Evolutionary conservation across 1,139 yeast genomes (phyloP).

Genomic region (Debaryomycetaceae sp.): DNA sequence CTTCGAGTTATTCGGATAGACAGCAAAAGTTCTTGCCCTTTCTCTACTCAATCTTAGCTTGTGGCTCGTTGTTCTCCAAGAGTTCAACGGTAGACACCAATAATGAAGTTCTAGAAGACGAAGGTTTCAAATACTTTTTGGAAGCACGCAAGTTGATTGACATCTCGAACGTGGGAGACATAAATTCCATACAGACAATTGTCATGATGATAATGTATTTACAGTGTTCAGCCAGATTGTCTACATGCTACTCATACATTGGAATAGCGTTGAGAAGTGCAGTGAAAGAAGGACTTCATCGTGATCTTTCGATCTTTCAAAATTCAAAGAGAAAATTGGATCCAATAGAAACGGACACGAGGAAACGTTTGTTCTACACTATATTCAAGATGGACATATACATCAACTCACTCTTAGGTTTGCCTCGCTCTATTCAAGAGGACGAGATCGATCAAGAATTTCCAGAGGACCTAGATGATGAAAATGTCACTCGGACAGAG

Average conservation of each 20-base stretch:
- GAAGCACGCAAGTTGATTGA: constrained; percentile 80
- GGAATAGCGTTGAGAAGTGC: constrained; percentile 92
- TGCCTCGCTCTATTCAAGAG: constrained; percentile 71
- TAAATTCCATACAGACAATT: constrained; percentile 61
- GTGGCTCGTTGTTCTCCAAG: constrained; percentile 68
- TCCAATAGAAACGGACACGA: constrained; percentile 80
- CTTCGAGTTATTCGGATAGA: constrained; percentile 63
- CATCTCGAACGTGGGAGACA: constrained; percentile 47
- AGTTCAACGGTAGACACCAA: constrained; percentile 26
- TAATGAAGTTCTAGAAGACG: constrained; percentile 58
- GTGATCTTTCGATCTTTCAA: constrained; percentile 57
- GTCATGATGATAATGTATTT: constrained; percentile 71
- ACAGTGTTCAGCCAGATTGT: constrained; percentile 85
- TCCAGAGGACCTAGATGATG: constrained; percentile 85
- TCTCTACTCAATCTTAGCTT: constrained; percentile 55
- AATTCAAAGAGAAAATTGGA: constrained; percentile 53
- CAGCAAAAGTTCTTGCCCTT: constrained; percentile 78
- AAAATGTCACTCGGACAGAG: constrained; percentile 68
- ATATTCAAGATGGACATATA: constrained; percentile 90
- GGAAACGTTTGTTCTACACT: constrained; percentile 85
- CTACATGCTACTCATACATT: constrained; percentile 87
- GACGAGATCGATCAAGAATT: constrained; percentile 88
- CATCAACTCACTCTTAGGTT: constrained; percentile 83
- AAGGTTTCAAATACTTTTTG: constrained; percentile 77
- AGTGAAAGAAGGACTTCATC: constrained; percentile 80